phyloP scores from a whole-genome alignment of 2,329 filamentous ascomycete species.

The Calonectria hawksworthii region DNA sequence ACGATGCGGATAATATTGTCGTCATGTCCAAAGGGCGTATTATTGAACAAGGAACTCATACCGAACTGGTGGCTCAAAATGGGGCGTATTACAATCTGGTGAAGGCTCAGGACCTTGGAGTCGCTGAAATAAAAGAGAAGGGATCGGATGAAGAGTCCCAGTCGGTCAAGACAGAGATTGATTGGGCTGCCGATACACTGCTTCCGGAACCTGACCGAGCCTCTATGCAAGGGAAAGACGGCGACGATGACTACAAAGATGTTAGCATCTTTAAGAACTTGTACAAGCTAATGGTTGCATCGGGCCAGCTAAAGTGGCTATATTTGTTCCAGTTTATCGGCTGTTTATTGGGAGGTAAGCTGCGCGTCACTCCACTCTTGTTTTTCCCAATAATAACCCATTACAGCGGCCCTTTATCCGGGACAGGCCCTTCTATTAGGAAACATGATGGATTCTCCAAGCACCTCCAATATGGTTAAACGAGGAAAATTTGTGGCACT shows the following conservation, averaged over 20 bases:
- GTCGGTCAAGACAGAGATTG: not conserved
- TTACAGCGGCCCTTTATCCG: not conserved
- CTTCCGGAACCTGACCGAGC: not conserved
- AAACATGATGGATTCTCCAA: not conserved
- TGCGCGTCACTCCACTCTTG: not conserved
- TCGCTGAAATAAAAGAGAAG: not conserved
- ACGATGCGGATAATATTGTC: conserved; percentile 73
- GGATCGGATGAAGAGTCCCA: not conserved
- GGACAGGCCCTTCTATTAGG: not conserved
- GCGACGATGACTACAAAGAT: not conserved
- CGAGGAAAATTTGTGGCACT: not conserved
- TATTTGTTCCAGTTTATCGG: not conserved
- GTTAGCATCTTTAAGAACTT: not conserved
- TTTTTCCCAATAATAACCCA: not conserved
- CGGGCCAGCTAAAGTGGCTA: not conserved
- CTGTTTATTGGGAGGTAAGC: not conserved
- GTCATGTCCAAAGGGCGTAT: conserved; percentile 71
- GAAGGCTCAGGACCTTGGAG: conserved; percentile 49
- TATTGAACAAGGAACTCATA: conserved; percentile 68
- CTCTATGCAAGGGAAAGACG: not conserved
- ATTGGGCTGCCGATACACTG: not conserved
- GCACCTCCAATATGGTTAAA: not conserved
- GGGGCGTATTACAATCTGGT: conserved; percentile 66
- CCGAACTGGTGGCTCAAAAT: conserved; percentile 62
- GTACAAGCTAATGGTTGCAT: not conserved